A percentile compares a stretch with the other conserved stretches of the same genome.
phyloP scores from a whole-genome alignment of 176 grass and related monocot genomes.

The Musa acuminata region DNA sequence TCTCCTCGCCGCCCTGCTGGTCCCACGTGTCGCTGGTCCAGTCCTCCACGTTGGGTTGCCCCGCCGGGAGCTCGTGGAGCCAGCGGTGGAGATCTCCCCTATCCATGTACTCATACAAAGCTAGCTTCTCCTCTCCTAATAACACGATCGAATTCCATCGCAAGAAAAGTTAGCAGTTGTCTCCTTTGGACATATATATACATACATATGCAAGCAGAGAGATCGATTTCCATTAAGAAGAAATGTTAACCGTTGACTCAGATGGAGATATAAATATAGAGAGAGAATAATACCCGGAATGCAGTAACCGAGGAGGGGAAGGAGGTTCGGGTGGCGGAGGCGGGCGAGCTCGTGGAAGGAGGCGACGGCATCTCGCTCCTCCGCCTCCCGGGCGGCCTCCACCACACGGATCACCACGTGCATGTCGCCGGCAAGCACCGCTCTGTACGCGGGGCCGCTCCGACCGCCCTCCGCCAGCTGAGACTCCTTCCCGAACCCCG shows the following conservation, averaged over 20 bases:
- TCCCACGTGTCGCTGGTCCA: constrained; percentile 38
- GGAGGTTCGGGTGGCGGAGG: constrained; percentile 70
- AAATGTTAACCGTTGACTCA: background rate
- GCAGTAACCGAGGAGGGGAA: constrained; percentile 83
- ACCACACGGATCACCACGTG: constrained; percentile 72
- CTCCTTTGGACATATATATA: no score
- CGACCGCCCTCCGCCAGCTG: constrained; percentile 48
- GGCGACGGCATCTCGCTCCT: constrained; percentile 1
- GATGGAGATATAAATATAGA: background rate
- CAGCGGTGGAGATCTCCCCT: constrained; percentile 75
- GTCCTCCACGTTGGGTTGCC: constrained; percentile 47
- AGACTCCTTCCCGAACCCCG: constrained; percentile 78
- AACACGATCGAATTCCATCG: background rate
- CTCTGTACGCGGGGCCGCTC: constrained; percentile 63
- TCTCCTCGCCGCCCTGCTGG: background rate
- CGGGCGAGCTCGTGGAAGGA: constrained; percentile 40
- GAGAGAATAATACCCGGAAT: constrained; percentile 42
- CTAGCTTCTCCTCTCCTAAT: constrained; percentile 53
- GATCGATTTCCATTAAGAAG: background rate
- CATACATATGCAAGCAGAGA: no score
- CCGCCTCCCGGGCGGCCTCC: constrained; percentile 18
- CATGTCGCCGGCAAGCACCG: constrained; percentile 53
- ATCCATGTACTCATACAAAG: constrained; percentile 77
- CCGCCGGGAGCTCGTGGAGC: constrained; percentile 66
- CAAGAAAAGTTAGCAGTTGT: no score